Conservation (phyloP, 1,139 yeast species). For the Williopsis jadinii region DNA sequence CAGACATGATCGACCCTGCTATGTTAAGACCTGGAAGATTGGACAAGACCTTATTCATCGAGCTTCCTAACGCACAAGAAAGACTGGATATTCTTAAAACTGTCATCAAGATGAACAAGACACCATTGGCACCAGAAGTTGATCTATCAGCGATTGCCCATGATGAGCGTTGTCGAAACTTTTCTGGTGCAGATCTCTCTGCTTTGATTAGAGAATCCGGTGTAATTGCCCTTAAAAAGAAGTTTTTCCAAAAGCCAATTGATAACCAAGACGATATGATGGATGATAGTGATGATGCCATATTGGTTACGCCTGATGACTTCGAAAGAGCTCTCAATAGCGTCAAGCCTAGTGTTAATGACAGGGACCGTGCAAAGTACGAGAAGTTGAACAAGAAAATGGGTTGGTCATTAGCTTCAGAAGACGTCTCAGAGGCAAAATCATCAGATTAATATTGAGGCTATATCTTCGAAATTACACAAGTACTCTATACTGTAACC, state of each 20-base stretch:
- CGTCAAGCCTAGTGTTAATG: slow-evolving; percentile 89
- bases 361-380: slow-evolving; percentile 72
- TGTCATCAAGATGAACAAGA: slow-evolving; percentile 58
- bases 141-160: slow-evolving; percentile 56
- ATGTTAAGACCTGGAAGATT: slow-evolving; percentile 96
- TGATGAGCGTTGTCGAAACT: slow-evolving; percentile 78
- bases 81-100: slow-evolving; percentile 77
- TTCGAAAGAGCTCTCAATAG: slow-evolving; percentile 64
- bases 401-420: slow-evolving; percentile 40
- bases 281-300: slow-evolving; percentile 23
- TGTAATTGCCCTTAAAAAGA: slow-evolving; percentile 72
- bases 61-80: slow-evolving; percentile 74
- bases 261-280: slow-evolving; percentile 40
- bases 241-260: slow-evolving; percentile 42
- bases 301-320: slow-evolving; percentile 57
- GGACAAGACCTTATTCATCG: slow-evolving; percentile 89
- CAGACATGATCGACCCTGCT: slow-evolving; percentile 98
- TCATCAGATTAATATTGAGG: background rate
- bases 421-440: slow-evolving; percentile 6
- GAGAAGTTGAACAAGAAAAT: slow-evolving; percentile 52
- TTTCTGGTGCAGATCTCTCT: slow-evolving; percentile 93
- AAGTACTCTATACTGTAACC: background rate
- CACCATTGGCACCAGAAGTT: slow-evolving; percentile 67
- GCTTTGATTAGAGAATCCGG: slow-evolving; percentile 92
- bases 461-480: background rate